Base-by-base conservation (phyloP, 1,284 basidiomycete species). In the Termitomyces sp. region DNA sequence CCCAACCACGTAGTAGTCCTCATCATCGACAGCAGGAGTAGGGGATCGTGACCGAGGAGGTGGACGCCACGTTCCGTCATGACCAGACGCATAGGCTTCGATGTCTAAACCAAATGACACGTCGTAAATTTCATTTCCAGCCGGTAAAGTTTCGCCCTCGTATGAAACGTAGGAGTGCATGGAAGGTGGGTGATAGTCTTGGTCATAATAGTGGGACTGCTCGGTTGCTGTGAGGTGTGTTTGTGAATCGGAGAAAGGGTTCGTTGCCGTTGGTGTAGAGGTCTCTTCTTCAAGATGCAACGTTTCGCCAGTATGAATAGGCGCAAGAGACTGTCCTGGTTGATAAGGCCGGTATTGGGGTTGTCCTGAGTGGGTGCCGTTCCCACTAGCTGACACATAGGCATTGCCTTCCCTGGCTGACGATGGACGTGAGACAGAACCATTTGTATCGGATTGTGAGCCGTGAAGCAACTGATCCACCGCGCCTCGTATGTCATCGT, bases 11-110 rank as follows among this genome's bases (percentile, higher is more conserved):
- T 75, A 74, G 56, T 86, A 86, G 62, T 84, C 84, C 56, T 87
- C 86, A 42, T 87, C 83, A 43, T 86, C 86, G 12, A 79, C 77
- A 6, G 82, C 81, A 8, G 86, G 85, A 1, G 87, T 88, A 0
- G 86, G 86, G 2, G 87, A 88, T 21, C 86, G 80, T 19, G 86
- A 88, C 49, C 84, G 80, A 33, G 83, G 75, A 30, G 68, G 68
- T 13, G 74, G 69, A 9, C 61, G 70, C 60, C 76, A 78, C 3
- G 73, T 68, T 17, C 76, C 68, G 60, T 77, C 69, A 53, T 75
- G 73, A 5, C 82, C 84, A 0, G 85, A 84, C 12, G 86, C 75
- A 58, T 84, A 88, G 1, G 82, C 83, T 61, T 86, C 86, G 0
- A 79, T 69, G 59, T 86, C 84, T 46, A 81, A 74, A 43, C 72